Evolutionary conservation across 2,329 filamentous ascomycete genomes (phyloP), one percentile per base, ranked within the genome.

Genomic region (Fusarium annulatum): DNA sequence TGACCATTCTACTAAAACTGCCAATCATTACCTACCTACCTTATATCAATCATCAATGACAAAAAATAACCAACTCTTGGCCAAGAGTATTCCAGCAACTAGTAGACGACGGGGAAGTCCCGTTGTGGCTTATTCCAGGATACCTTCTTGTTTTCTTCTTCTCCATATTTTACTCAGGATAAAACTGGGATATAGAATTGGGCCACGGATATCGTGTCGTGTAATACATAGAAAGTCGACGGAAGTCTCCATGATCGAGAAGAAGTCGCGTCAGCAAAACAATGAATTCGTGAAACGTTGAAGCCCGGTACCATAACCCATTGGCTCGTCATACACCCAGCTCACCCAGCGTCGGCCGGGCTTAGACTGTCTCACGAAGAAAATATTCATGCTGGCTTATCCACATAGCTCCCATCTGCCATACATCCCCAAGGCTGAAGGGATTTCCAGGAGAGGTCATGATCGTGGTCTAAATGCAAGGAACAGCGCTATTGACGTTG

Each of bases 251-350:
- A 68, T 48, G 23, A 53, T 59, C 26, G 28, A 45, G 36, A 30
- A 51, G 69, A 63, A 62, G 58, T 56, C 23, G 46, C 46, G 53
- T 56, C 61, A 69, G 53, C 57, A 71, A 56, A 51, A 38, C 34
- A 45, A 51, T 41, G 52, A 45, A 61, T 53, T 45, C 42, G 66
- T 74, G 68, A 76, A 75, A 77, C 64, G 64, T 73, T 45, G 57
- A 45, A 42, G 60, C 57, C 64, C 26, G 5, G 33, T 57, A 66
- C 67, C 67, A 64, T 66, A 48, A 63, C 58, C 43, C 42, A 68
- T 39, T 53, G 49, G 38, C 46, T 73, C 48, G 49, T 45, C 45
- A 48, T 46, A 26, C 39, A 45, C 34, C 65, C 41, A 59, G 63
- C 66, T 76, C 69, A 62, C 45, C 26, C 53, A 55, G 60, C 51